Base-by-base conservation (phyloP, 495 filamentous ascomycete species). In the Haplographium delicatum region DNA sequence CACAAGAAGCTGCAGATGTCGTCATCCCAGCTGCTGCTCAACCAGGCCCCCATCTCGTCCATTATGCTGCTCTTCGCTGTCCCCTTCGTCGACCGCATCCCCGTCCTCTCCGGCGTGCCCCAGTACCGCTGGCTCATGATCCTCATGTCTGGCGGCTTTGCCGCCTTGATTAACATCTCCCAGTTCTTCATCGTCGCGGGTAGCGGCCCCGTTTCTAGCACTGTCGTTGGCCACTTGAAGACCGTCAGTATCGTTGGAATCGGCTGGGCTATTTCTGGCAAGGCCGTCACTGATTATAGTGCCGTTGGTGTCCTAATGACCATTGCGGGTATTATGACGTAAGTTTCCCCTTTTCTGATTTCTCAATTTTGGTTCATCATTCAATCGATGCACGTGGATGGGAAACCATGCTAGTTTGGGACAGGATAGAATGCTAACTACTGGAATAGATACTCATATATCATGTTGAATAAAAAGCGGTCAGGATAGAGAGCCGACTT, bases 161-260 rank as follows among this genome's bases (percentile, higher is more conserved):
- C 76, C 0, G 73, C 68, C 19, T 50, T 78, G 15, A 73, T 80
- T 34, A 79, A 79, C 53, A 60, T 79, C 30, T 73, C 71, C 5
- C 74, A 76, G 41, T 79, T 79, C 57, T 73, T 74, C 47, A 77
- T 80, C 51, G 74, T 79, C 13, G 71, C 67, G 25, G 68, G 68
- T 1, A 66, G 69, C 1, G 76, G 76, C 0, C 67, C 76, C 1
- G 71, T 79, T 5, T 72, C 68, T 25, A 72, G 71, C 44, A 76
- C 75, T 0, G 72, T 80, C 20, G 67, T 80, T 7, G 76, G 74
- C 2, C 76, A 79, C 62, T 54, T 58, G 46, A 74, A 74, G 61
- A 74, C 67, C 1, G 68, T 66, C 39, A 61, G 65, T 11, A 70
- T 74, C 48, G 68, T 74, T 1, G 57, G 58, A 8, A 48, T 74